Conservation (phyloP, 2,329 filamentous ascomycete species). For the Coniochaeta sp. region DNA sequence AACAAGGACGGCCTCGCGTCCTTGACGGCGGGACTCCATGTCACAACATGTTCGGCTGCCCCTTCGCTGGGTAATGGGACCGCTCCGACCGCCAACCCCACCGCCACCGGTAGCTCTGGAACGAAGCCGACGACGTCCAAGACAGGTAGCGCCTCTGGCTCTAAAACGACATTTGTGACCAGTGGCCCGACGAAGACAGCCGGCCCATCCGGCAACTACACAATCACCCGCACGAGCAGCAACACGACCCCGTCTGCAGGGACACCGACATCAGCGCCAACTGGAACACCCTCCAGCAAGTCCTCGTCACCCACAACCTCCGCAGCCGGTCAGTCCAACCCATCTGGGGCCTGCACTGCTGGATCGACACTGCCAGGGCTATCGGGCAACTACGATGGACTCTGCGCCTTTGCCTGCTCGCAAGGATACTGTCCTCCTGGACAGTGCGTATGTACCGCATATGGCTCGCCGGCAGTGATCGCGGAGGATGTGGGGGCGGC, state of each 20-base stretch:
- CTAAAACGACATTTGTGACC: slow-evolving; percentile 1
- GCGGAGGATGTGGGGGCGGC: neutral
- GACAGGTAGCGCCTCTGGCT: neutral
- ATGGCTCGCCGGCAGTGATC: slow-evolving; percentile 3
- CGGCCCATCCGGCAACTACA: neutral
- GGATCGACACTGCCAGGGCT: slow-evolving; percentile 7
- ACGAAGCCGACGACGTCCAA: slow-evolving; percentile 13
- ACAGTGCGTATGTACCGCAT: slow-evolving; percentile 10
- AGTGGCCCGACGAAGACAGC: neutral
- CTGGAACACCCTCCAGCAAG: neutral
- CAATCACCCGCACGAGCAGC: neutral
- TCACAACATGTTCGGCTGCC: slow-evolving; percentile 16
- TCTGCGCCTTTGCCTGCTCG: slow-evolving; percentile 12
- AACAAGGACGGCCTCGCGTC: slow-evolving; percentile 22
- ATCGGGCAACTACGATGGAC: slow-evolving; percentile 9
- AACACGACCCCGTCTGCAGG: neutral
- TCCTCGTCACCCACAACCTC: slow-evolving; percentile 1
- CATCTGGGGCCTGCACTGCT: slow-evolving; percentile 7
- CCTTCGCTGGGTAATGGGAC: slow-evolving; percentile 9
- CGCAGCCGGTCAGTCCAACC: neutral
- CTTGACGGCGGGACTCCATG: slow-evolving; percentile 19
- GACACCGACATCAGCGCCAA: neutral
- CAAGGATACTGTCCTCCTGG: slow-evolving; percentile 12
- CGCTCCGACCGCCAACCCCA: neutral
- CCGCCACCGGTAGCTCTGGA: neutral